Conservation (phyloP, 2,329 filamentous ascomycete species). For the Arachnopeziza araneosa region DNA sequence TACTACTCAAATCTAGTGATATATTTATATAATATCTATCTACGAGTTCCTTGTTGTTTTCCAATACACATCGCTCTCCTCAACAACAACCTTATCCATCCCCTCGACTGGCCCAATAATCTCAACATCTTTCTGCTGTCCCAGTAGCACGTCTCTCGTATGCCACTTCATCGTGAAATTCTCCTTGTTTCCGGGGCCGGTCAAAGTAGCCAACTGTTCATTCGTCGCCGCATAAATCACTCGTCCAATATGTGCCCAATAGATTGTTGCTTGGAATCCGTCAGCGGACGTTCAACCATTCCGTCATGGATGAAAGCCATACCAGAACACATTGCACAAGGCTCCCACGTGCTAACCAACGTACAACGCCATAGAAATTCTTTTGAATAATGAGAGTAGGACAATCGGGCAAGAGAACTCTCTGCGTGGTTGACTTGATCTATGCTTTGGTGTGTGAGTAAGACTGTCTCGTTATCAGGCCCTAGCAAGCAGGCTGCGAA, state of each 20-base stretch:
- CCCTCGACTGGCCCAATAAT: constrained; percentile 42
- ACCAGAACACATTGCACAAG: constrained; percentile 46
- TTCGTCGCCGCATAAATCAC: constrained; percentile 47
- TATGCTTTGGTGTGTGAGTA: constrained; percentile 44
- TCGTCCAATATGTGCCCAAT: constrained; percentile 49
- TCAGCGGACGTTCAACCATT: neutral
- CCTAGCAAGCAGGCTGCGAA: constrained; percentile 44
- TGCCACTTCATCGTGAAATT: constrained; percentile 48
- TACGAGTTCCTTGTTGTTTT: constrained; percentile 25
- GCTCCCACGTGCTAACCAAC: constrained; percentile 49
- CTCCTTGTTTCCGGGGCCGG: constrained; percentile 42
- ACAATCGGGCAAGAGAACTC: constrained; percentile 41
- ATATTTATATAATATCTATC: neutral
- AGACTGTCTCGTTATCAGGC: constrained; percentile 43
- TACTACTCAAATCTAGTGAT: too few species aligned
- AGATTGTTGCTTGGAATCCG: constrained; percentile 33
- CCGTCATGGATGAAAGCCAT: constrained; percentile 13
- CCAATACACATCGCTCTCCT: constrained; percentile 44
- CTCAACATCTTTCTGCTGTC: constrained; percentile 44
- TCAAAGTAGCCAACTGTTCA: constrained; percentile 39
- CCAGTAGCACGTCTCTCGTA: constrained; percentile 41
- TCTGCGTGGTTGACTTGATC: constrained; percentile 50
- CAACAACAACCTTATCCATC: constrained; percentile 39
- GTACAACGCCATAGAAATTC: constrained; percentile 45
- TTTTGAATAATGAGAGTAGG: constrained; percentile 42